Evolutionary conservation across 2,329 filamentous ascomycete species (phyloP).

Genomic region (Paradendryphiella salina): DNA sequence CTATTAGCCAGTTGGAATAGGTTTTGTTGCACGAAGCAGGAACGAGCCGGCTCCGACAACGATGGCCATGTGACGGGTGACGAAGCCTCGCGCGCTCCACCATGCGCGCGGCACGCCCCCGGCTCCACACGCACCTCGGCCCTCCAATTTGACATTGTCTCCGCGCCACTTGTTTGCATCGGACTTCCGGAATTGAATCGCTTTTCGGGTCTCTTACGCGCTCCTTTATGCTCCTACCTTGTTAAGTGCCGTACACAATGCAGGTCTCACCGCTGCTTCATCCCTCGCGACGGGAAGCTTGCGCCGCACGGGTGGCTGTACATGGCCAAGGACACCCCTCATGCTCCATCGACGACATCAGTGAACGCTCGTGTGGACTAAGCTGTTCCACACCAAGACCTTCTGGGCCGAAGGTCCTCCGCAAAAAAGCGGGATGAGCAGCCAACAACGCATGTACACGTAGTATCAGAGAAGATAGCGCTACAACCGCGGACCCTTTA

Average conservation of each 20-base stretch:
- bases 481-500: not conserved
- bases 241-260: constrained; percentile 2
- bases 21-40: not conserved
- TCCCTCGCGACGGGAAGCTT: not conserved
- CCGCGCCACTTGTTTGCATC: not conserved
- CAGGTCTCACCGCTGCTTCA: constrained; percentile 3
- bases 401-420: constrained; percentile 1
- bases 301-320: not conserved
- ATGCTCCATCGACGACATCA: not conserved
- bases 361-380: not conserved
- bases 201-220: not conserved
- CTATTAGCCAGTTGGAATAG: not conserved
- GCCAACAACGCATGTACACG: constrained; percentile 9
- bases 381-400: not conserved
- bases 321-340: not conserved
- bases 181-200: not conserved
- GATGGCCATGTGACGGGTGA: not conserved
- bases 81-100: not conserved
- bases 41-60: not conserved
- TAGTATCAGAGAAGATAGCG: not conserved
- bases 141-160: not conserved
- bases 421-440: not conserved
- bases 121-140: constrained; percentile 3
- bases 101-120: not conserved
- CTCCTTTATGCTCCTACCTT: too few species aligned